Evolutionary conservation across 805 yeast species (phyloP), one percentile per base, ranked within the genome.

Genomic region (Ogataea nitratoaversa): DNA sequence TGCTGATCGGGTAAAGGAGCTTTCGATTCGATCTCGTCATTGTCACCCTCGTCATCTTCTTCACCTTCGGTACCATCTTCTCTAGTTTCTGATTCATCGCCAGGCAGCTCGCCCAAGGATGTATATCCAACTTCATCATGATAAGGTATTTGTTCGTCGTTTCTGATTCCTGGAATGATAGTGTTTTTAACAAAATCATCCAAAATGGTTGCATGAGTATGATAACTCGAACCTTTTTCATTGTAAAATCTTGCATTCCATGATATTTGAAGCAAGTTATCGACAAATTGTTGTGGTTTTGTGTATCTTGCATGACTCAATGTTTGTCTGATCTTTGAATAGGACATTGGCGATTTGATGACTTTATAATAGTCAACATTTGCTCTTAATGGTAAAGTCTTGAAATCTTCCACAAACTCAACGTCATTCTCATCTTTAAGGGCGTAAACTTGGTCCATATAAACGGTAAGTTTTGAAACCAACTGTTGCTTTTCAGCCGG

Each of bases 191-290:
- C 56, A 55, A 62, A 79, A 32, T 68, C 59, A 51, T 82, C 82
- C 46, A 82, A 60, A 18, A 78, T 66, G 16, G 70, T 67, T 3
- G 89, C 96, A 51, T 83, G 84, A 19, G 70, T 69, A 62, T 83
- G 84, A 38, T 84, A 82, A 14, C 67, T 67, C 1, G 89, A 78
- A 12, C 72, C 79, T 46, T 79, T 80, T 42, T 79, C 79, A 62
- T 91, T 91, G 62, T 82, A 91, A 34, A 82, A 76, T 44, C 86
- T 76, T 3, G 97, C 96, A 57, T 91, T 91, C 89, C 95, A 87
- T 1, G 87, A 76, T 38, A 91, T 84, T 60, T 86, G 95, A 0
- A 83, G 87, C 43, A 90, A 58, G 60, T 90, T 96, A 42, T 68
- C 73, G 28, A 90, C 65, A 59, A 87, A 89, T 33, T 78, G 81